phyloP scores from a whole-genome alignment of 2,329 filamentous ascomycete genomes.

The Aaosphaeria arxii region DNA sequence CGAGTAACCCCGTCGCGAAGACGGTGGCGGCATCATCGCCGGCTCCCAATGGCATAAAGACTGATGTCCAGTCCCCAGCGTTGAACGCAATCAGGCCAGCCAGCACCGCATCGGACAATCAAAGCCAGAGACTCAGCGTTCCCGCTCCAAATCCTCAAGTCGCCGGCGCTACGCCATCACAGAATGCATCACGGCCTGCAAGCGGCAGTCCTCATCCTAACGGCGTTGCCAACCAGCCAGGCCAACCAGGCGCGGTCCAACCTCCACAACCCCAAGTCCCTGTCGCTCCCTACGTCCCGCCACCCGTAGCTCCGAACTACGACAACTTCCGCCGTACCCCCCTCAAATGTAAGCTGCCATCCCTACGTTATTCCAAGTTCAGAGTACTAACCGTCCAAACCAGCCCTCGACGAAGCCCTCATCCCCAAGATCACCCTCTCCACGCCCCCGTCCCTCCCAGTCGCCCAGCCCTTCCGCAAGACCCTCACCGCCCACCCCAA shows the following conservation, averaged over 20 bases:
- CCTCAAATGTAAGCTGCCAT: slow-evolving; percentile 45
- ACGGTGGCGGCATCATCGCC: slow-evolving; percentile 34
- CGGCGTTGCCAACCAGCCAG: slow-evolving; percentile 20
- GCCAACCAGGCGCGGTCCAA: slow-evolving; percentile 26
- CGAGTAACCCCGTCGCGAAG: slow-evolving; percentile 14
- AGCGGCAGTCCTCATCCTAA: slow-evolving; percentile 45
- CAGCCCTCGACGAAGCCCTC: slow-evolving; percentile 55
- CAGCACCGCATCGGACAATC: slow-evolving; percentile 33
- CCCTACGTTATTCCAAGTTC: not conserved
- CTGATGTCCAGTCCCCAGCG: slow-evolving; percentile 45
- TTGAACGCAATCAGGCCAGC: slow-evolving; percentile 36
- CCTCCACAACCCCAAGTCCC: slow-evolving; percentile 14
- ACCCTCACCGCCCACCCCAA: slow-evolving; percentile 64
- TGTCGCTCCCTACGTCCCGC: slow-evolving; percentile 23
- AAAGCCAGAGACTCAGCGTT: slow-evolving; percentile 24
- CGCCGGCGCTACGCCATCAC: slow-evolving; percentile 38
- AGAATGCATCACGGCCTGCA: slow-evolving; percentile 27
- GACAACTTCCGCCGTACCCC: slow-evolving; percentile 29
- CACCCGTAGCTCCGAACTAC: slow-evolving; percentile 23
- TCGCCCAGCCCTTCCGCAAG: slow-evolving; percentile 60
- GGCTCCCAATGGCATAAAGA: slow-evolving; percentile 32
- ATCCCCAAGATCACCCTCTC: slow-evolving; percentile 64
- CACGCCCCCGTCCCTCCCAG: slow-evolving; percentile 65
- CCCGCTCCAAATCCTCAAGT: slow-evolving; percentile 30
- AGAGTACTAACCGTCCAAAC: slow-evolving; percentile 12